Evolutionary conservation across 1,139 yeast genomes (phyloP).

Genomic region (Eremothecium gossypii): DNA sequence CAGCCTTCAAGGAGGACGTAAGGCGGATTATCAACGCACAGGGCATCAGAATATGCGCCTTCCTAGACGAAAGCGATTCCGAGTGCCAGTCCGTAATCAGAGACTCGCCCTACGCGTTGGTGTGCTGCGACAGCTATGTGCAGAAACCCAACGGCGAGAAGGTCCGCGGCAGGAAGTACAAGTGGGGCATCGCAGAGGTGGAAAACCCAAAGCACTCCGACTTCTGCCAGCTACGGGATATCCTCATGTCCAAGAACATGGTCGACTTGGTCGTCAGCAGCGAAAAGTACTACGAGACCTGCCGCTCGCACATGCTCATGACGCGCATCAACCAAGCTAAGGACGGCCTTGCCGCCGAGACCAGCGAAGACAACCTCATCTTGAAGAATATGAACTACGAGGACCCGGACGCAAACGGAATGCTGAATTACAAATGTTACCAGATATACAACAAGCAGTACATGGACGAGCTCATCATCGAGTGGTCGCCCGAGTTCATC

Average conservation of each 20-base stretch:
- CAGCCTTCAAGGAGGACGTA: conserved; percentile 38
- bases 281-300: conserved; percentile 47
- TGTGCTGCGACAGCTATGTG: conserved; percentile 39
- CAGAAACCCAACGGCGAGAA: conserved; percentile 31
- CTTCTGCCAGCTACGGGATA: conserved; percentile 42
- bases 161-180: conserved; percentile 57
- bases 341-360: conserved; percentile 21
- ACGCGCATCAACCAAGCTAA: conserved; percentile 32
- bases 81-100: conserved; percentile 26
- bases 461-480: conserved; percentile 36
- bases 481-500: conserved; percentile 41
- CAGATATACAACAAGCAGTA: conserved; percentile 33
- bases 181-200: conserved; percentile 69
- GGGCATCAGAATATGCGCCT: conserved; percentile 49
- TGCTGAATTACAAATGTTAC: conserved; percentile 33
- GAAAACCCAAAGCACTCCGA: conserved; percentile 63
- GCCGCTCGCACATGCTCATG: conserved; percentile 38
- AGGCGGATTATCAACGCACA: conserved; percentile 38
- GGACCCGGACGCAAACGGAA: conserved; percentile 24
- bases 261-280: conserved; percentile 52
- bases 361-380: conserved; percentile 17
- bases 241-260: conserved; percentile 46
- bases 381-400: conserved; percentile 23
- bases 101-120: conserved; percentile 50
- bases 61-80: conserved; percentile 37